Conservation (phyloP, 306 rosid genomes). For the Fagus sylvatica region DNA sequence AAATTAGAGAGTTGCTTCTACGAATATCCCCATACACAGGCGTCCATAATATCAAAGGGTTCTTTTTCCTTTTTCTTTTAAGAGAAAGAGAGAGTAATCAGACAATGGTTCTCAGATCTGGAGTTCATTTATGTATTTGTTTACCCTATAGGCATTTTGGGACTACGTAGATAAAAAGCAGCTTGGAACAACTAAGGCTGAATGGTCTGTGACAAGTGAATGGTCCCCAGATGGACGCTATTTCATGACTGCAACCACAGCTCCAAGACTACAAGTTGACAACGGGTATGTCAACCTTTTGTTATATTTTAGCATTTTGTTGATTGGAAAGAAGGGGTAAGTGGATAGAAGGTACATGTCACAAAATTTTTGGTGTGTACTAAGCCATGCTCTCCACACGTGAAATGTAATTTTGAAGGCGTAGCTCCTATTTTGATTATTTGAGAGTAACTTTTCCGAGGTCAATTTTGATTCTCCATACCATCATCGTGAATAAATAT, state of each 20-base stretch:
- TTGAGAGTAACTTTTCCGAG: neutral
- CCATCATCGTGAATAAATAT: conserved; percentile 16
- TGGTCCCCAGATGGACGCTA: conserved; percentile 96
- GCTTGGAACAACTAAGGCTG: conserved; percentile 73
- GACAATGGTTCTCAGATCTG: conserved; percentile 12
- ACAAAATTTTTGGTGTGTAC: neutral
- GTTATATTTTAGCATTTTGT: neutral
- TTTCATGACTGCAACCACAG: conserved; percentile 97
- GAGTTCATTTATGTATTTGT: conserved; percentile 15
- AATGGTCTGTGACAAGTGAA: conserved; percentile 91
- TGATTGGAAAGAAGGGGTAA: neutral
- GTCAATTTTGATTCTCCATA: neutral
- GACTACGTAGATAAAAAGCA: conserved; percentile 71
- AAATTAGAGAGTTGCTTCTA: neutral
- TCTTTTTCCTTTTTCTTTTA: too few species aligned
- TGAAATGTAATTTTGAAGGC: neutral
- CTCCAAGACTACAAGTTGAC: conserved; percentile 97
- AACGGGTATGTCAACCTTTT: conserved; percentile 62
- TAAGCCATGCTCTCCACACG: neutral
- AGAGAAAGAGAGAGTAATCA: neutral
- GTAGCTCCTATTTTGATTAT: neutral
- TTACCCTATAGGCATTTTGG: conserved; percentile 79
- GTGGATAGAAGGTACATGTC: neutral
- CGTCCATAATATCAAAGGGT: neutral
- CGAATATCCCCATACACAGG: neutral